phyloP scores from a whole-genome alignment of 805 yeast species.

The Yamadazyma phyllophila region DNA sequence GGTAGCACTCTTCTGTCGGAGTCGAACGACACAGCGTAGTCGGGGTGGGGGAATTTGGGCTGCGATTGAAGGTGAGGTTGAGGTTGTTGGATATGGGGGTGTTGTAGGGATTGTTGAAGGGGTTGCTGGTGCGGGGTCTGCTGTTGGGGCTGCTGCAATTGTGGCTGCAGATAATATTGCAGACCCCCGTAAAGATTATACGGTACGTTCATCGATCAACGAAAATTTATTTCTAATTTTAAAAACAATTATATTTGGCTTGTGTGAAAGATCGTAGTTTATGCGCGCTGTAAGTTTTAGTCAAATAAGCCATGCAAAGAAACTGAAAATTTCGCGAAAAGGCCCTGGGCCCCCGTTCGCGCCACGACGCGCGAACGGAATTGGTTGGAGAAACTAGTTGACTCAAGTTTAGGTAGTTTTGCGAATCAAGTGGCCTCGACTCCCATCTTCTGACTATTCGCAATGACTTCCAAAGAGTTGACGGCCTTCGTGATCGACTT shows the following conservation, averaged over 20 bases:
- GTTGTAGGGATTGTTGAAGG: neutral
- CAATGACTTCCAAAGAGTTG: constrained; percentile 26
- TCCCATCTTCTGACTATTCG: no score
- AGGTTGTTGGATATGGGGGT: neutral
- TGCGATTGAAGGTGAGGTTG: neutral
- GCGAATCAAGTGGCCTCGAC: neutral
- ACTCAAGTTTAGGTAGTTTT: no score
- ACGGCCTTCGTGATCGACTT: constrained; percentile 53
- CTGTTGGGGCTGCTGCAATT: neutral
- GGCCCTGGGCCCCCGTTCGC: neutral
- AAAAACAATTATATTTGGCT: neutral
- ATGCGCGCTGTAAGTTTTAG: constrained; percentile 6
- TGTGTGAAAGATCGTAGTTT: neutral
- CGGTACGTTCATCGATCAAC: neutral
- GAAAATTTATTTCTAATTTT: neutral
- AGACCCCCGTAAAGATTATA: constrained; percentile 4
- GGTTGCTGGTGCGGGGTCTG: neutral
- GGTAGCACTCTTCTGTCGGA: neutral
- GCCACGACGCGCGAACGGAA: neutral
- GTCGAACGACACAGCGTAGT: neutral
- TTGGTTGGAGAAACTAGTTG: neutral
- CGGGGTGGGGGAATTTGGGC: neutral
- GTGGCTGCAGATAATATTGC: neutral
- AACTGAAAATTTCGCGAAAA: neutral
- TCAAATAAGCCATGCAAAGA: constrained; percentile 7